Base-by-base conservation (phyloP, 352 stramenopile species). In the Phytopythium montanum region DNA sequence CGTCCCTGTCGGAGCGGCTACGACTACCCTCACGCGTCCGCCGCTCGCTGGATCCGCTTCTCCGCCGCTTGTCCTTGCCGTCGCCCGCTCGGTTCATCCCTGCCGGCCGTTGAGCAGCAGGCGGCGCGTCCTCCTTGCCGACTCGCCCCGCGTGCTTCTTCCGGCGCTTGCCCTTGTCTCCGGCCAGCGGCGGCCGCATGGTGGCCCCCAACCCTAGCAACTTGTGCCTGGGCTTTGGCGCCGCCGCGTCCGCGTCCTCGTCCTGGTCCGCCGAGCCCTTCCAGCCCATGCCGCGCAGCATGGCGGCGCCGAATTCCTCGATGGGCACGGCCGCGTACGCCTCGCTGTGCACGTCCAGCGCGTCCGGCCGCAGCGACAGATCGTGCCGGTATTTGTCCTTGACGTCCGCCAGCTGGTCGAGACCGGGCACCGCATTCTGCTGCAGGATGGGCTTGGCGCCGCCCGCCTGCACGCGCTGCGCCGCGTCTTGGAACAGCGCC, bases 201-300 rank as follows among this genome's bases (percentile, higher is more conserved):
- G 83, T 97, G 0, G 96, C 96, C 12, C 96, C 95, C 19, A 99
- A 69, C 23, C 96, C 96, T 14, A 99, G 80, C 42, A 97, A 61
- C 64, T 97, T 92, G 14, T 97, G 92, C 34, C 96, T 77, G 2
- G 90, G 87, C 69, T 97, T 81, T 12, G 75, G 68, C 5, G 70
- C 72, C 2, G 60, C 66, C 21, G 62, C 62, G 21, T 77, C 51
- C 31, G 76, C 72, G 38, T 87, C 70, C 1, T 69, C 62, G 18
- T 86, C 75, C 19, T 77, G 53, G 23, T 90, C 69, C 23, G 73
- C 66, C 7, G 66, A 66, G 38, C 95, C 96, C 10, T 68, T 96
- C 97, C 97, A 99, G 54, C 97, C 97, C 97, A 99, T 99, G 14
- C 97, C 97, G 18, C 96, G 80, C 10, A 99, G 75, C 69, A 99